Evolutionary conservation across 2,329 filamentous ascomycete species (phyloP), one percentile per base, ranked within the genome.

Genomic region (Helotiales sp.): DNA sequence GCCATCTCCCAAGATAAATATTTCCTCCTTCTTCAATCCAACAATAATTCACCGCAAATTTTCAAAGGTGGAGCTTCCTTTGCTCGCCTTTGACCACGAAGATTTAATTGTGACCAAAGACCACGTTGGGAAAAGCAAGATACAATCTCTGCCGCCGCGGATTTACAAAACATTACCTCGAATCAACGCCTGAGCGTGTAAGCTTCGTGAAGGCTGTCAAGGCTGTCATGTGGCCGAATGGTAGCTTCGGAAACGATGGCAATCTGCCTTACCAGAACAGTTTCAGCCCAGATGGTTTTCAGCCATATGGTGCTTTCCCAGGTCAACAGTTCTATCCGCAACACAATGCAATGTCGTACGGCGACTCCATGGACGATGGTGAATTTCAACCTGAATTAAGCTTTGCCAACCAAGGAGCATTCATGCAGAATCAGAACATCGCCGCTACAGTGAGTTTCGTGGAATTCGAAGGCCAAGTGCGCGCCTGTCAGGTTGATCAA

Each of bases 211-310:
- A 27, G 15, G 40, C 22, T 44, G 15, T 40, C 36, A 17, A 24
- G 19, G 13, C 24, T 10, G 12, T 17, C 25, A 70, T 70, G 68
- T 70, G 68, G 68, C 57, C 55, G 30, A 70, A 67, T 42, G 65
- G 66, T 57, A 60, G 57, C 12, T 69, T 66, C 60, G 62, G 61
- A 29, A 62, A 50, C 54, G 66, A 70, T 60, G 60, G 62, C 22
- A n/a, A n/a, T n/a, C n/a, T n/a, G n/a, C 51, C 54, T 25, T 64
- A 63, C 46, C 62, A 54, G 29, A 60, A 57, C 31, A 62, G 59
- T 49, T 63, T 69, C 63, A 67, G 63, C 60, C 58, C 65, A 66
- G 63, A 70, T 52, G 60, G 61, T 7, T 62, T 57, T 31, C 31
- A 50, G 33, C 51, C 58, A 10, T 65, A 62, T 48, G 52, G 50